Evolutionary conservation across 306 rosid genomes (phyloP).

Genomic region (Quercus bicolor): DNA sequence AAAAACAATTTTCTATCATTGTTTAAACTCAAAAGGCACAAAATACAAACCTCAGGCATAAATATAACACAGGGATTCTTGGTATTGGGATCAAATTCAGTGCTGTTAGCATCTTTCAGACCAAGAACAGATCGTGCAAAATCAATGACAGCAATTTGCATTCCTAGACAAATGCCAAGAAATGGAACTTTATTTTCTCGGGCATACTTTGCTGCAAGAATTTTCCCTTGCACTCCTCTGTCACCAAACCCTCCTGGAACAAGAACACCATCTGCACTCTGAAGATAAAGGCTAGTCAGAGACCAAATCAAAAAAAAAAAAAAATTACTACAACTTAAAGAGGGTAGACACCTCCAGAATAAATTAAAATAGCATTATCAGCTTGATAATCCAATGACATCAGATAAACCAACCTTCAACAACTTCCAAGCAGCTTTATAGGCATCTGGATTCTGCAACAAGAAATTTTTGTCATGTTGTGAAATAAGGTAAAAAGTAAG

Average conservation of each 20-base stretch:
- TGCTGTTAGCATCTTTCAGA: slow-evolving; percentile 75
- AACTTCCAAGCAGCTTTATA: slow-evolving; percentile 74
- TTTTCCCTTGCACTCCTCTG: slow-evolving; percentile 90
- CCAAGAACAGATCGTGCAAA: slow-evolving; percentile 79
- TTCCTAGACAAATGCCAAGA: slow-evolving; percentile 89
- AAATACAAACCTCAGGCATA: slow-evolving; percentile 78
- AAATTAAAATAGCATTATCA: not conserved
- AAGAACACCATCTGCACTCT: slow-evolving; percentile 85
- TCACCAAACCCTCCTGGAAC: slow-evolving; percentile 98
- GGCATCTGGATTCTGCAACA: slow-evolving; percentile 57
- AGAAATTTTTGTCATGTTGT: slow-evolving; percentile 5
- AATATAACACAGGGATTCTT: slow-evolving; percentile 74
- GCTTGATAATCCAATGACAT: not conserved
- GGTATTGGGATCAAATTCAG: slow-evolving; percentile 75
- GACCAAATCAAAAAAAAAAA: not conserved
- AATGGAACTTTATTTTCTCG: slow-evolving; percentile 70
- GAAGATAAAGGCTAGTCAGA: slow-evolving; percentile 28
- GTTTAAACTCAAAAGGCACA: not conserved
- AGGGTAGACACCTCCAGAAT: not conserved
- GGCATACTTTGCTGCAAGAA: slow-evolving; percentile 86
- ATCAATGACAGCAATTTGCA: slow-evolving; percentile 95
- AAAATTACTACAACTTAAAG: not conserved
- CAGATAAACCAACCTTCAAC: slow-evolving; percentile 50
- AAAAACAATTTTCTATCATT: not conserved
- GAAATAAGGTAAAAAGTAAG: slow-evolving; percentile 1